Evolutionary conservation across 2,329 filamentous ascomycete genomes (phyloP).

Genomic region (Clonostachys sp.): DNA sequence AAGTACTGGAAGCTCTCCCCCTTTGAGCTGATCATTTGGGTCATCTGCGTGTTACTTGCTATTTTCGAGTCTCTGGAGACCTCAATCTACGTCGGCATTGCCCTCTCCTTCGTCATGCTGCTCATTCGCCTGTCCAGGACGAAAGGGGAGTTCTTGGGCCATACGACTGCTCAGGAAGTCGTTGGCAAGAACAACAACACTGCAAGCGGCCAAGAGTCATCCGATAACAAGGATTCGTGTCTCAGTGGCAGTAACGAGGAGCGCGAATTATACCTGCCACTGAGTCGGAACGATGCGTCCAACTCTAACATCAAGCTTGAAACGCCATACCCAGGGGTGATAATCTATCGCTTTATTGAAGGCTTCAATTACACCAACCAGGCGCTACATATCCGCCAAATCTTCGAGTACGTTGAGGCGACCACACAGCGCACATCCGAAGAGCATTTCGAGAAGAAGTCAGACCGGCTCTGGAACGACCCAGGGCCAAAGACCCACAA

Average conservation of each 20-base stretch:
- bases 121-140: conserved; percentile 40
- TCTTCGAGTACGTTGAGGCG: conserved; percentile 31
- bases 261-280: conserved; percentile 32
- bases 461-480: conserved; percentile 53
- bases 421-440: conserved; percentile 32
- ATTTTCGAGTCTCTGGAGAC: conserved; percentile 44
- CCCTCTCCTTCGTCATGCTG: conserved; percentile 32
- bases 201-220: neutral
- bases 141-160: conserved; percentile 40
- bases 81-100: conserved; percentile 44
- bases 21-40: conserved; percentile 70
- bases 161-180: conserved; percentile 15
- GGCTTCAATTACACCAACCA: conserved; percentile 49
- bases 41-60: conserved; percentile 61
- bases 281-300: conserved; percentile 33
- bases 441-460: conserved; percentile 24
- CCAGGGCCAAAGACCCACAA: conserved; percentile 26
- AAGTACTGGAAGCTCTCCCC: conserved; percentile 76
- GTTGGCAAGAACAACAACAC: neutral
- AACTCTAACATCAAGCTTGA: conserved; percentile 37
- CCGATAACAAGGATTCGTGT: neutral
- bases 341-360: conserved; percentile 46
- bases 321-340: conserved; percentile 40
- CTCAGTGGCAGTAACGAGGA: neutral
- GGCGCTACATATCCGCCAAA: conserved; percentile 36